Base-by-base conservation (phyloP, 345 rosid species). In the Citrus trifoliata region DNA sequence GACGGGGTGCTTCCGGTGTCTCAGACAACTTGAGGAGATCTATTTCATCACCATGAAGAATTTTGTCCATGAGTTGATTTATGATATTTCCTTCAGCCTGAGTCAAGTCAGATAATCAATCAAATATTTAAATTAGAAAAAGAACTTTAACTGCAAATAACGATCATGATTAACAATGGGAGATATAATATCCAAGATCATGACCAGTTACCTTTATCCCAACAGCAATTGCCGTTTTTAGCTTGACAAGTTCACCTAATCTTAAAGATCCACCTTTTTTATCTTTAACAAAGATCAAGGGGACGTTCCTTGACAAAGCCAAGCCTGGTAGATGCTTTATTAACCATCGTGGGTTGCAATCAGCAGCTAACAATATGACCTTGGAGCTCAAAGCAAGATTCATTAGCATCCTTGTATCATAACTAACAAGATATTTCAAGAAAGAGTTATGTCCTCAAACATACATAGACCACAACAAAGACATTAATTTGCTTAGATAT, bases 281-380 rank as follows among this genome's bases (percentile, higher is more conserved):
- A 78, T 91, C 93, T 75, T 78, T 90, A 67, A 94, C 80, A 51
- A 78, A 82, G 30, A 91, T 74, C 73, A 92, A 72, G 0, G 92
- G 93, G 28, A 94, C 94, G 22, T 89, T 88, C 84, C 88, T 87
- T 2, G 93, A 89, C 30, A 84, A 79, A 76, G 95, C 95, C 73
- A 94, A 82, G 82, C 76, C 81, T 0, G 92, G 93, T 69, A 93
- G 81, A 79, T 93, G 97, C 76, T 85, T 89, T 21, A 89, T 88
- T n/a, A 90, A 85, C 91, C 88, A 90, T 80, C 87, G 84, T 5
- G 98, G 93, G 81, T 89, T 87, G 87, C 93, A 88, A 71, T 93
- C 95, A 2, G 85, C 84, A 60, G 93, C 97, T 10, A 92, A 40
- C 53, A 93, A 81, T 77, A 92, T 80, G 27, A 84, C 93, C 98